Evolutionary conservation across 2,329 filamentous ascomycete genomes (phyloP).

Genomic region (Sarocladium kiliense): DNA sequence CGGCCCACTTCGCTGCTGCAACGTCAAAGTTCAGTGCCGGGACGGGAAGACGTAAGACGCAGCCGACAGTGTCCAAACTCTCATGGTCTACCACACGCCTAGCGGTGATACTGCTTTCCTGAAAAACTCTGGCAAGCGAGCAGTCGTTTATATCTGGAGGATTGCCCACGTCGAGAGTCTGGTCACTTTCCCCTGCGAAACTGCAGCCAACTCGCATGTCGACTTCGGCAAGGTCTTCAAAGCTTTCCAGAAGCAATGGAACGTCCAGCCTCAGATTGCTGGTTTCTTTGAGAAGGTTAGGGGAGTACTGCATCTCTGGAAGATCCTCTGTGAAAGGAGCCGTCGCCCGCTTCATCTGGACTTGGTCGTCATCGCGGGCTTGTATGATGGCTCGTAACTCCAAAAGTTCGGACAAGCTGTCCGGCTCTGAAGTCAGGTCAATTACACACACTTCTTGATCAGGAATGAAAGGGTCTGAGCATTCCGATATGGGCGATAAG

Average conservation of each 20-base stretch:
- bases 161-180: neutral
- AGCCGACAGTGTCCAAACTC: slow-evolving; percentile 18
- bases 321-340: neutral
- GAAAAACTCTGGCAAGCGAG: neutral
- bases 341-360: neutral
- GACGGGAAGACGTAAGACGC: slow-evolving; percentile 21
- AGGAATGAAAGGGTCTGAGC: slow-evolving; percentile 17
- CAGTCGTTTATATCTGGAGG: neutral
- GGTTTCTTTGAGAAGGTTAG: too few species aligned
- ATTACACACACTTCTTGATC: slow-evolving; percentile 15
- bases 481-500: slow-evolving; percentile 20
- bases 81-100: slow-evolving; percentile 22
- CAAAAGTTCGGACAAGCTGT: slow-evolving; percentile 15
- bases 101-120: neutral
- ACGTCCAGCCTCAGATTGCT: neutral
- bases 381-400: neutral
- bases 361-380: neutral
- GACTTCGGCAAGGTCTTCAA: neutral
- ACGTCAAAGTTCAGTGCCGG: slow-evolving; percentile 22
- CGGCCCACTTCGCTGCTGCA: slow-evolving; percentile 18
- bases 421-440: slow-evolving; percentile 25
- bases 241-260: neutral
- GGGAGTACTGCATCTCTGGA: neutral
- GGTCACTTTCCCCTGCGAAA: neutral
- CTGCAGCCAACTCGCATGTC: neutral